Conservation (phyloP, 352 stramenopile species). For the Globisporangium yorkense region DNA sequence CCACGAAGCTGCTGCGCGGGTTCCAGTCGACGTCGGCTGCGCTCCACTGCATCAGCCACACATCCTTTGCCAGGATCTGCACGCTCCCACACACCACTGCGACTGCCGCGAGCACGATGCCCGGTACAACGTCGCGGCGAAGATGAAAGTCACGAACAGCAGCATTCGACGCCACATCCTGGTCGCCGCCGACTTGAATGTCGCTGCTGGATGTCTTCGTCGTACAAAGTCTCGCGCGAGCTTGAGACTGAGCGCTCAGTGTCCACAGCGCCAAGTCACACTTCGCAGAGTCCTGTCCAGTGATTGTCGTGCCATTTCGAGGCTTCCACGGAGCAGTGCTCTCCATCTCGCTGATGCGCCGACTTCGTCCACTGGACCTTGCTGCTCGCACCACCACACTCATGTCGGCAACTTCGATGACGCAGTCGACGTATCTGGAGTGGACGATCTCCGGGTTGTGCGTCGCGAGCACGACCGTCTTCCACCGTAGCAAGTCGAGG, state of each 20-base stretch:
- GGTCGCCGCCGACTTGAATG: background rate
- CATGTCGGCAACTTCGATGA: constrained; percentile 12
- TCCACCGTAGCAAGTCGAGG: constrained; percentile 31
- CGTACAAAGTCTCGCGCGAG: background rate
- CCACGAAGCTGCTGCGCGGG: constrained; percentile 4
- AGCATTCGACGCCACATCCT: background rate
- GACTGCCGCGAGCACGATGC: constrained; percentile 20
- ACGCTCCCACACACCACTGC: constrained; percentile 17
- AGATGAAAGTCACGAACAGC: constrained; percentile 23
- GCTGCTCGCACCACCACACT: background rate
- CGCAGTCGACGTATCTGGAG: constrained; percentile 29
- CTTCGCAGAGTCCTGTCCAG: background rate
- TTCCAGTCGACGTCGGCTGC: constrained; percentile 3
- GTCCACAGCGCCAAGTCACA: background rate
- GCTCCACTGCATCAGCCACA: constrained; percentile 37
- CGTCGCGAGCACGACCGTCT: constrained; percentile 48
- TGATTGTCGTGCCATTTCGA: background rate
- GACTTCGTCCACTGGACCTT: background rate
- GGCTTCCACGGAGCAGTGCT: background rate
- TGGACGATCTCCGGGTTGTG: constrained; percentile 42
- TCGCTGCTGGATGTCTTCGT: background rate
- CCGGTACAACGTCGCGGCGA: constrained; percentile 13
- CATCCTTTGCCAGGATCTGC: constrained; percentile 26
- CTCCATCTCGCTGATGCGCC: background rate
- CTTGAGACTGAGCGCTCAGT: background rate